These are phyloP conservation scores for Phytophthora podocarpi DNA, from an alignment of 352 stramenopile species.

Conservation along the genomic window DNA sequence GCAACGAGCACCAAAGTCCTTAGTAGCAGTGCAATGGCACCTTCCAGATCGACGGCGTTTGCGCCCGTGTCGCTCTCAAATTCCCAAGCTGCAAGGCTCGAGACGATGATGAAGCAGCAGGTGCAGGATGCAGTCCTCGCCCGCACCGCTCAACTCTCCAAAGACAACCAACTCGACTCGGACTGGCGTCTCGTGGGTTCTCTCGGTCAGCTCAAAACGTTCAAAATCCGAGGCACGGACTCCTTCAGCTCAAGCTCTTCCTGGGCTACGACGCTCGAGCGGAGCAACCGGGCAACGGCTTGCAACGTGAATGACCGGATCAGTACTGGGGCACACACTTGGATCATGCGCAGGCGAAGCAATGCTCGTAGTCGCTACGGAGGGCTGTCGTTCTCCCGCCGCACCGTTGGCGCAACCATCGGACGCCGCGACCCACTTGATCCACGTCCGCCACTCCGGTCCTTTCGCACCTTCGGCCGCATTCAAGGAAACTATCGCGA, in stretches of 20 bases:
- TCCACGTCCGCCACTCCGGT: constrained; percentile 30
- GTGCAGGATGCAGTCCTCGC: constrained; percentile 50
- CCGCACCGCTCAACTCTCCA: constrained; percentile 20
- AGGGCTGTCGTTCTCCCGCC: constrained; percentile 6
- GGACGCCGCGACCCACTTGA: constrained; percentile 16
- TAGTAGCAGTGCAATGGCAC: constrained; percentile 13
- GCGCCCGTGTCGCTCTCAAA: constrained; percentile 34
- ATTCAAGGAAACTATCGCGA: constrained; percentile 59
- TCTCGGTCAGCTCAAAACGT: constrained; percentile 47
- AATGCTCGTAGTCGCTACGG: constrained; percentile 12
- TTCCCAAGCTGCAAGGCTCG: constrained; percentile 31
- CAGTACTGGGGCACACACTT: constrained; percentile 7
- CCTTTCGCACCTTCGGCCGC: constrained; percentile 50
- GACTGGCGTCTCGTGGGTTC: constrained; percentile 46
- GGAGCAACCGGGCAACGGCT: constrained; percentile 12
- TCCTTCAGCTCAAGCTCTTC: constrained; percentile 27
- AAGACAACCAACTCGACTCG: constrained; percentile 35
- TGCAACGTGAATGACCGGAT: constrained; percentile 21
- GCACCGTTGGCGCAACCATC: constrained; percentile 11
- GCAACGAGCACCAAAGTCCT: constrained; percentile 8
- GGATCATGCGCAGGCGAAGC: constrained; percentile 10
- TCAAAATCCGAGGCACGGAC: constrained; percentile 41
- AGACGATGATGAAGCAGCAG: constrained; percentile 49
- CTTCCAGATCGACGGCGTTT: constrained; percentile 19
- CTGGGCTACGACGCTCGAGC: constrained; percentile 29